Percentiles rank a stretch among this genome's conserved stretches.
Conservation (phyloP, 352 stramenopile species). For the Phytophthora citrophthora region DNA sequence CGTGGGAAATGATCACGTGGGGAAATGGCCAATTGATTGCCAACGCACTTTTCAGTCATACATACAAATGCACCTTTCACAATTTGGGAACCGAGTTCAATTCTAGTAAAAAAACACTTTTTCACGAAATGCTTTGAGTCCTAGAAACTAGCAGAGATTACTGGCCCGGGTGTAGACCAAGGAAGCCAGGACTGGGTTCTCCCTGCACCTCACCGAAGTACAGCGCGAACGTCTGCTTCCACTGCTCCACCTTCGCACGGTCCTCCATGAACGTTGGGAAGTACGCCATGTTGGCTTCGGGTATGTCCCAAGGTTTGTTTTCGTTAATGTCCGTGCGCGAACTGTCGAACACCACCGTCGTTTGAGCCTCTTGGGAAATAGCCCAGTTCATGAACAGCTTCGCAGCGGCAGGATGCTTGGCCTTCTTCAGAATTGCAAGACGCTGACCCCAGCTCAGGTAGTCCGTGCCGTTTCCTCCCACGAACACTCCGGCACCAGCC, state of each 20-base stretch:
- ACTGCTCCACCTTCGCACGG: background rate
- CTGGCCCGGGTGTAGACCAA: background rate
- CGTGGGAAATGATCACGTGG: no score
- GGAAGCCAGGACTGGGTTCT: background rate
- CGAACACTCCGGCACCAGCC: conserved; percentile 1
- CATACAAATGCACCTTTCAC: no score
- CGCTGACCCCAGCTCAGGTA: background rate
- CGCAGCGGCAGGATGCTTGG: background rate
- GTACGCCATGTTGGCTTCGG: background rate
- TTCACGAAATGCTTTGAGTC: no score
- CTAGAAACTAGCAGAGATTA: background rate
- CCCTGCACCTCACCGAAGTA: background rate
- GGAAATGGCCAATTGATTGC: no score
- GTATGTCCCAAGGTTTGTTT: background rate
- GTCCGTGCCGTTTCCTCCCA: background rate
- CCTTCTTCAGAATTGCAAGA: background rate
- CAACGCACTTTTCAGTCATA: no score
- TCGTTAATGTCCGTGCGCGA: background rate
- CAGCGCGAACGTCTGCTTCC: background rate
- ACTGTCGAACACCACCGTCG: background rate
- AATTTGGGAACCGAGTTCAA: no score
- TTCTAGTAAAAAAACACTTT: no score
- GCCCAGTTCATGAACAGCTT: conserved; percentile 3
- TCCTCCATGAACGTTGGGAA: background rate
- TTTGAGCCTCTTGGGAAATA: background rate